Evolutionary conservation across 2,329 filamentous ascomycete genomes (phyloP).

Genomic region (Trichoderma gracile): DNA sequence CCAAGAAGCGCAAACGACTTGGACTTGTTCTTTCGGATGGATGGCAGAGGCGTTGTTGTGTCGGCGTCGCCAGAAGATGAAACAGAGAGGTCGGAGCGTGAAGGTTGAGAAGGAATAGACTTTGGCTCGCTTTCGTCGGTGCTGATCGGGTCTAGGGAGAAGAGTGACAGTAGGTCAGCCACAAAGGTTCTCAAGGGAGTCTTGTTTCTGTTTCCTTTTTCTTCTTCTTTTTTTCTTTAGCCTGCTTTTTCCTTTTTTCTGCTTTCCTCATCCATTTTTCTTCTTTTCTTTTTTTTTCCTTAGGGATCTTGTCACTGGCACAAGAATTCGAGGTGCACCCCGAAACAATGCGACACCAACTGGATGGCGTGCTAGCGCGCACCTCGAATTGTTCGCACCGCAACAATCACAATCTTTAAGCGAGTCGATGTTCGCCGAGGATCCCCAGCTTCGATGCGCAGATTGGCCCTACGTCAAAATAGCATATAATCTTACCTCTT

Average conservation of each 20-base stretch:
- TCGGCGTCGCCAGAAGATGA: slow-evolving; percentile 53
- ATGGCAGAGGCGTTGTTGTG: slow-evolving; percentile 36
- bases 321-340: neutral
- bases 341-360: neutral
- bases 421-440: slow-evolving; percentile 37
- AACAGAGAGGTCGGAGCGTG: slow-evolving; percentile 55
- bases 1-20: slow-evolving; percentile 57
- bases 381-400: slow-evolving; percentile 3
- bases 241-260: neutral
- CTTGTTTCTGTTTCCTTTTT: neutral
- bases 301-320: neutral
- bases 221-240: too few species aligned
- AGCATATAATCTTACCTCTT: slow-evolving; percentile 41
- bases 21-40: slow-evolving; percentile 51
- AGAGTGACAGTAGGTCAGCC: slow-evolving; percentile 14
- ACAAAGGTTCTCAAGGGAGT: slow-evolving; percentile 11
- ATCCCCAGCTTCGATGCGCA: slow-evolving; percentile 35
- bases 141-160: slow-evolving; percentile 32
- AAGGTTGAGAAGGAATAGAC: slow-evolving; percentile 45
- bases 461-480: slow-evolving; percentile 14
- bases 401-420: neutral
- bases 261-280: too few species aligned
- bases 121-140: slow-evolving; percentile 42
- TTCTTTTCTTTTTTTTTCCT: neutral
- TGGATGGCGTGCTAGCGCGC: slow-evolving; percentile 10